These are phyloP conservation scores for Vanderwaltozyma verrucispora DNA, from an alignment of 805 yeast species.

Conservation along the genomic window DNA sequence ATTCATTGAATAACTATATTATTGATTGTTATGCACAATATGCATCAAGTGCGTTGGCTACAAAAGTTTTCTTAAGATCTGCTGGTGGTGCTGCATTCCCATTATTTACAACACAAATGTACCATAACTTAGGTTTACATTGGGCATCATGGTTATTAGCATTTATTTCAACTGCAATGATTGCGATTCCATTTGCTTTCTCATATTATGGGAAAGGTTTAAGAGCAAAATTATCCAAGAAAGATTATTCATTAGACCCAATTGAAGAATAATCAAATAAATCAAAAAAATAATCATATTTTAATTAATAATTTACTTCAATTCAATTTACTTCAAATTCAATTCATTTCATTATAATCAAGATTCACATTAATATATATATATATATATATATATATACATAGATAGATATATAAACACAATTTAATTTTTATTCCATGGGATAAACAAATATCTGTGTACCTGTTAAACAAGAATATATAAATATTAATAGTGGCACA, in stretches of 20 bases:
- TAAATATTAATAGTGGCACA: no score
- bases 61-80: slow-evolving; percentile 69
- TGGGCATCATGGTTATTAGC: slow-evolving; percentile 80
- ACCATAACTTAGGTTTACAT: slow-evolving; percentile 56
- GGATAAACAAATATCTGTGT: no score
- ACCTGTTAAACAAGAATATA: no score
- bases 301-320: neutral
- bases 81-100: slow-evolving; percentile 88
- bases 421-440: no score
- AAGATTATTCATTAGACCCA: slow-evolving; percentile 41
- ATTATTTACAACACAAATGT: slow-evolving; percentile 73
- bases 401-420: no score
- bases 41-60: slow-evolving; percentile 74
- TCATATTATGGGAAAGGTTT: slow-evolving; percentile 54
- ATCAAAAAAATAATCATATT: no score
- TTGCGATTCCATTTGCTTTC: slow-evolving; percentile 59
- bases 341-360: no score
- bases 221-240: slow-evolving; percentile 57
- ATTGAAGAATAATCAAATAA: slow-evolving; percentile 15
- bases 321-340: no score
- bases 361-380: neutral
- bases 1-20: slow-evolving; percentile 71
- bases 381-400: slow-evolving; percentile 1
- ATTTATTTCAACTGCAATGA: slow-evolving; percentile 68
- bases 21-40: slow-evolving; percentile 80